phyloP scores from a whole-genome alignment of 2,329 filamentous ascomycete genomes.

The Volutella citrinella region DNA sequence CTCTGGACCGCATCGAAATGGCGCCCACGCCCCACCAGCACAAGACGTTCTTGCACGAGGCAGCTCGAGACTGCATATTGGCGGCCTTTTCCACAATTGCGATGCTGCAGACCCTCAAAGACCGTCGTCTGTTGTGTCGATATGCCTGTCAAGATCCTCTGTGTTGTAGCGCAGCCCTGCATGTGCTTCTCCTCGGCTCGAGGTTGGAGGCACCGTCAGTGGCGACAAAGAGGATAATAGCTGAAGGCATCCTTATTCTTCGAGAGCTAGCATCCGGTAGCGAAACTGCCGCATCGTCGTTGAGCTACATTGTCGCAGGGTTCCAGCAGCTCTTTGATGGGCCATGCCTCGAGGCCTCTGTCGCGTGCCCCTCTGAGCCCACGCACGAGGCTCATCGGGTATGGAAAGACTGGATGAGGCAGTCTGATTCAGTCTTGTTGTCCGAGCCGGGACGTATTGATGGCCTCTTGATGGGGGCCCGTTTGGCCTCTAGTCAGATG shows the following conservation, averaged over 20 bases:
- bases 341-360: too few species aligned
- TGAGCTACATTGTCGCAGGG: too few species aligned
- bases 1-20: not conserved
- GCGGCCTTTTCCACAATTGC: conserved; percentile 2
- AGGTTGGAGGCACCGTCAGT: not conserved
- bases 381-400: not conserved
- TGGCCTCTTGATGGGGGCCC: too few species aligned
- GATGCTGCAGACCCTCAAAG: not conserved
- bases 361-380: too few species aligned
- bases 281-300: too few species aligned
- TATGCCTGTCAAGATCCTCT: conserved; percentile 1
- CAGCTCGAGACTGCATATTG: conserved; percentile 1
- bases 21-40: not conserved
- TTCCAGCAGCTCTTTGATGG: too few species aligned
- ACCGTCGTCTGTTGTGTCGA: not conserved
- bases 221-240: not conserved
- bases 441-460: too few species aligned
- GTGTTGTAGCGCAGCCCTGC: conserved; percentile 1
- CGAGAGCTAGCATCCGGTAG: too few species aligned
- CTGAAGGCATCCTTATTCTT: not conserved
- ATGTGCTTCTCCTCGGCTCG: not conserved
- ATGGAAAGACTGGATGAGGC: not conserved
- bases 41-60: conserved; percentile 2
- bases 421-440: too few species aligned
- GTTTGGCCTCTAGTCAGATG: too few species aligned